A percentile compares a stretch with the other conserved stretches of the same genome.
Evolutionary conservation across 352 stramenopile genomes (phyloP).

Genomic region (Globisporangium irregulare): DNA sequence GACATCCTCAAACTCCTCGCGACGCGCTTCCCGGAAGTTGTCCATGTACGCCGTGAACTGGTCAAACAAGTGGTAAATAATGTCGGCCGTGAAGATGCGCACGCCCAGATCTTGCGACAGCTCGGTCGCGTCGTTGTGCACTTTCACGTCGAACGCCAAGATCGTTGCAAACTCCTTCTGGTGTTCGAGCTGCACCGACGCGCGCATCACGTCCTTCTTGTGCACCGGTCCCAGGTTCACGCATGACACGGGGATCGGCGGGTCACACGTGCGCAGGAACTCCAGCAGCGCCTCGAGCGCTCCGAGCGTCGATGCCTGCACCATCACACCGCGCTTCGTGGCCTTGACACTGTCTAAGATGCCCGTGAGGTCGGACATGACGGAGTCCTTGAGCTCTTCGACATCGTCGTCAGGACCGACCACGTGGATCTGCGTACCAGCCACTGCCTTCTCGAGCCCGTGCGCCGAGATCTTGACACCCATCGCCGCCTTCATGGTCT

Average conservation of each 20-base stretch:
- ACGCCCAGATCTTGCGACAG: conserved; percentile 92
- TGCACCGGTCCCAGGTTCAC: conserved; percentile 98
- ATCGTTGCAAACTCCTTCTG: conserved; percentile 97
- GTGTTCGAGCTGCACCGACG: conserved; percentile 98
- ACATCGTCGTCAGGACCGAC: conserved; percentile 96
- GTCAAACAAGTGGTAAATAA: conserved; percentile 99
- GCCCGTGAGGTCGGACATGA: conserved; percentile 95
- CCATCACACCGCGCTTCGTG: conserved; percentile 96
- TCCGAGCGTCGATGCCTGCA: conserved; percentile 98
- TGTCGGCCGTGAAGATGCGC: conserved; percentile 99
- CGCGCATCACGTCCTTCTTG: conserved; percentile 99
- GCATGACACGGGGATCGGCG: conserved; percentile 91
- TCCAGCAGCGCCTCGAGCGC: conserved; percentile 98
- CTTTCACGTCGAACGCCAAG: conserved; percentile 98
- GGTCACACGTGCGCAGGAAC: conserved; percentile 94
- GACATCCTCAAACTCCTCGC: conserved; percentile 90
- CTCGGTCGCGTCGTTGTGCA: conserved; percentile 93
- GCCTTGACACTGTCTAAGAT: conserved; percentile 96
- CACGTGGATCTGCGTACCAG: conserved; percentile 97
- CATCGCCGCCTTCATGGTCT: conserved; percentile 97
- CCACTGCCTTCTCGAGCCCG: conserved; percentile 97
- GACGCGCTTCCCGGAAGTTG: conserved; percentile 89
- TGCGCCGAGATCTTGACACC: conserved; percentile 98
- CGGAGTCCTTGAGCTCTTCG: conserved; percentile 96
- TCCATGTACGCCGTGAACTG: conserved; percentile 98